Percentiles rank a stretch among this genome's conserved stretches.
Conservation (phyloP, 768 basidiomycete species). For the Suillus discolor region DNA sequence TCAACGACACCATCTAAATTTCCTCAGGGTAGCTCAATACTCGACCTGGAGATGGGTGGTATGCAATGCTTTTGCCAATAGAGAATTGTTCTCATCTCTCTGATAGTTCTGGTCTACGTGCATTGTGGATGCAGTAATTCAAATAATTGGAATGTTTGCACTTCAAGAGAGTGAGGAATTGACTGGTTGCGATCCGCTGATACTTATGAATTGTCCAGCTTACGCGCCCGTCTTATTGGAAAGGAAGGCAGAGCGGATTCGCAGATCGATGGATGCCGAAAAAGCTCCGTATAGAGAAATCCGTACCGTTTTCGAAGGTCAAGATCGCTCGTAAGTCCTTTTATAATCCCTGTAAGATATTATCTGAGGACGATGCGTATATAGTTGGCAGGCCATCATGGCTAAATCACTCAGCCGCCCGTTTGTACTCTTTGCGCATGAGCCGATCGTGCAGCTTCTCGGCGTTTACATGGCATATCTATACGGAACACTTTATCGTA, state of each 20-base stretch:
- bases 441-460: slow-evolving; percentile 66
- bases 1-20: not conserved
- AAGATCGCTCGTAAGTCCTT: slow-evolving; percentile 45
- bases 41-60: slow-evolving; percentile 78
- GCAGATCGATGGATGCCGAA: slow-evolving; percentile 48
- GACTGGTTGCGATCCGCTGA: slow-evolving; percentile 18
- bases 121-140: slow-evolving; percentile 56
- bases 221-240: slow-evolving; percentile 40
- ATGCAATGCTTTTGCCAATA: slow-evolving; percentile 21
- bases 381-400: slow-evolving; percentile 57
- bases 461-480: slow-evolving; percentile 71
- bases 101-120: slow-evolving; percentile 67
- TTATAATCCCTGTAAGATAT: not conserved
- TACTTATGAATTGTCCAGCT: slow-evolving; percentile 15
- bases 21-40: slow-evolving; percentile 49
- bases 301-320: slow-evolving; percentile 49
- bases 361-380: not conserved
- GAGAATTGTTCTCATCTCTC: not conserved
- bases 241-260: slow-evolving; percentile 51
- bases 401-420: slow-evolving; percentile 62
- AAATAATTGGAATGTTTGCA: slow-evolving; percentile 55
- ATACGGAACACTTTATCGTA: slow-evolving; percentile 64
- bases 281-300: slow-evolving; percentile 42
- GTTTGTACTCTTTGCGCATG: slow-evolving; percentile 57
- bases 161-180: slow-evolving; percentile 61